A percentile compares a stretch with the other conserved stretches of the same genome.
Conservation (phyloP, 305 asterid species). For the Andrographis paniculata region DNA sequence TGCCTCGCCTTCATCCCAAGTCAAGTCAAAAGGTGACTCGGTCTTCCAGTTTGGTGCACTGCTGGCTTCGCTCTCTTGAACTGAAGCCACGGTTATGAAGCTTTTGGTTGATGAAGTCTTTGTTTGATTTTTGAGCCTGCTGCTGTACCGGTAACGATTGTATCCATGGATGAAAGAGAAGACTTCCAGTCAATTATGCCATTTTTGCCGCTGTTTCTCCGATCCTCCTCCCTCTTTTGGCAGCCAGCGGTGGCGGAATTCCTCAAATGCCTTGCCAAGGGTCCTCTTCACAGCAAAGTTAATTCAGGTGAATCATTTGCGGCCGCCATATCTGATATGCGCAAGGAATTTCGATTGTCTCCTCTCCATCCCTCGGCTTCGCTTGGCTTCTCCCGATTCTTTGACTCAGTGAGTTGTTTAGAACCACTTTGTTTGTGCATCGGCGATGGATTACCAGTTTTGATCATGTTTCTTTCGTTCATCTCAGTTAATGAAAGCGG, state of each 20-base stretch:
- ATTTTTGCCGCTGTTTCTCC: conserved; percentile 40
- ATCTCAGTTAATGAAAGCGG: conserved; percentile 50
- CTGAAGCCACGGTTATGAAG: too few relatives aligned
- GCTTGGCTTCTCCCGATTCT: conserved; percentile 51
- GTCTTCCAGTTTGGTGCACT: too few relatives aligned
- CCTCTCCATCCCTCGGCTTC: conserved; percentile 38
- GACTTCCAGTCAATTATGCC: conserved; percentile 53
- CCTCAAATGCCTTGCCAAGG: conserved; percentile 41
- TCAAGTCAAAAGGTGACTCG: too few relatives aligned
- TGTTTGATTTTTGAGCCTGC: too few relatives aligned
- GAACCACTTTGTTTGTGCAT: not conserved
- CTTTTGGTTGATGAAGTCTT: too few relatives aligned
- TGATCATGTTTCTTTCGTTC: conserved; percentile 6
- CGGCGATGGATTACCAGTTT: not conserved
- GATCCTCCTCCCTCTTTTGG: conserved; percentile 55
- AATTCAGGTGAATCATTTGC: conserved; percentile 58
- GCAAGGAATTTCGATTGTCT: conserved; percentile 32
- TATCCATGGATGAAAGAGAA: conserved; percentile 20
- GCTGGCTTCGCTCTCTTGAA: too few relatives aligned
- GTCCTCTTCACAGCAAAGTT: conserved; percentile 63
- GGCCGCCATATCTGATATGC: conserved; percentile 47
- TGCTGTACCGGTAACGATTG: too few relatives aligned
- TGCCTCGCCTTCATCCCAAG: too few relatives aligned
- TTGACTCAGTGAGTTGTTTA: conserved; percentile 47
- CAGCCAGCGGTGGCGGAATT: conserved; percentile 48